Evolutionary conservation across 1,284 basidiomycete genomes (phyloP).

Genomic region (Sutorius eximius): DNA sequence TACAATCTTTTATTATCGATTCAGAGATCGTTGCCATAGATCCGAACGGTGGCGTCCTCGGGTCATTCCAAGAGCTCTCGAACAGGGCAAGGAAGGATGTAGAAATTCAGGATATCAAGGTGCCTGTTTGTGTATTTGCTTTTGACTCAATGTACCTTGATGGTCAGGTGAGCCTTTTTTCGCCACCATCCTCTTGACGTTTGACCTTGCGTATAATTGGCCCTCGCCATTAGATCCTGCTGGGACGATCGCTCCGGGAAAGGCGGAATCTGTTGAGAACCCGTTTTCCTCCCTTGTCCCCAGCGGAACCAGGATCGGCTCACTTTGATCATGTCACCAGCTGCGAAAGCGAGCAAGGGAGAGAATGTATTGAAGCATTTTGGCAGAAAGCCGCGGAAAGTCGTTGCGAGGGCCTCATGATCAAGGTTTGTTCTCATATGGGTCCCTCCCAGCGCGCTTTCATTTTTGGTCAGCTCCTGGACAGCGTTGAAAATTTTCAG

Average conservation of each 20-base stretch:
- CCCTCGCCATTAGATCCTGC: slow-evolving; percentile 52
- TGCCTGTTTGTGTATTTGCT: slow-evolving; percentile 83
- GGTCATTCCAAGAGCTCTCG: slow-evolving; percentile 85
- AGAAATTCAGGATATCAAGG: slow-evolving; percentile 72
- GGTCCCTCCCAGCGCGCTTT: slow-evolving; percentile 1
- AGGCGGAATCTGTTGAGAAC: slow-evolving; percentile 66
- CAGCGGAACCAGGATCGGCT: slow-evolving; percentile 53
- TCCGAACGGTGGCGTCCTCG: slow-evolving; percentile 60
- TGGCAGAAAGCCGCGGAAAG: slow-evolving; percentile 80
- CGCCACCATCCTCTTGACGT: neutral
- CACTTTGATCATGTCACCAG: slow-evolving; percentile 77
- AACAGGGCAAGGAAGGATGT: slow-evolving; percentile 88
- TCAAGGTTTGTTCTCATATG: slow-evolving; percentile 64
- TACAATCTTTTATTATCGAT: slow-evolving; percentile 80
- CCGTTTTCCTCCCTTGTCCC: slow-evolving; percentile 54
- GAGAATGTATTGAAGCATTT: slow-evolving; percentile 71
- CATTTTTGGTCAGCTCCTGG: slow-evolving; percentile 51
- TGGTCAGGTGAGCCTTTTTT: slow-evolving; percentile 53
- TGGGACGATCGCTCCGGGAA: slow-evolving; percentile 71
- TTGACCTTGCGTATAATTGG: neutral
- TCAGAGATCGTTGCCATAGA: slow-evolving; percentile 83
- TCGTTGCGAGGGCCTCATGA: slow-evolving; percentile 91
- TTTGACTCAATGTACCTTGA: slow-evolving; percentile 93
- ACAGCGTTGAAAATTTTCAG: slow-evolving; percentile 48
- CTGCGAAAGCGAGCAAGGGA: slow-evolving; percentile 68